Evolutionary conservation across 108 stramenopile species (phyloP).

Genomic region (Epithemia pelagica): DNA sequence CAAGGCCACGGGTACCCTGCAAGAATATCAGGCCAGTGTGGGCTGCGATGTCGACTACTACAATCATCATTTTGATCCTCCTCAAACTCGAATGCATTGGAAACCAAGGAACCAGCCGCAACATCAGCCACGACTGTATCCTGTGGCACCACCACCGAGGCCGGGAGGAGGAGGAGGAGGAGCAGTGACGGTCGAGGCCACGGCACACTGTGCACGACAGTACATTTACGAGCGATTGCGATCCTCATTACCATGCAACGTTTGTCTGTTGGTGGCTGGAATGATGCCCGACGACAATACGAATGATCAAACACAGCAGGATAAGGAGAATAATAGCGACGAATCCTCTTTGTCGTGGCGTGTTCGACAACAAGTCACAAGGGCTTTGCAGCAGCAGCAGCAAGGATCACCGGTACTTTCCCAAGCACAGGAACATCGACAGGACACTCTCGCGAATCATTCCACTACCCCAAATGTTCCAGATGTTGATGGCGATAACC

Average conservation of each 20-base stretch:
- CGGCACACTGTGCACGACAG: constrained; percentile 53
- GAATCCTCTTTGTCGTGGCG: neutral
- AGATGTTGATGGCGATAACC: neutral
- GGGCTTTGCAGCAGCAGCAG: neutral
- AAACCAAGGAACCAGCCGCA: too few species aligned
- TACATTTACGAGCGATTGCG: constrained; percentile 41
- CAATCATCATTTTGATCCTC: constrained; percentile 9
- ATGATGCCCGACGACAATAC: constrained; percentile 25
- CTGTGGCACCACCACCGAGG: too few species aligned
- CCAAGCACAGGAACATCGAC: too few species aligned
- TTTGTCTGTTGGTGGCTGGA: constrained; percentile 63
- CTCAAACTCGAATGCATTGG: neutral
- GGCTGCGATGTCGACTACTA: constrained; percentile 51
- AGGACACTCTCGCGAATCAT: neutral
- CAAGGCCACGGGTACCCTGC: constrained; percentile 34
- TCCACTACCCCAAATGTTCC: neutral
- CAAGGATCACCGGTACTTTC: too few species aligned
- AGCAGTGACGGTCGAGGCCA: constrained; percentile 48
- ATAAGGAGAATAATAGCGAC: neutral
- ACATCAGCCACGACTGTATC: too few species aligned
- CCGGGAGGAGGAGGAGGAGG: too few species aligned
- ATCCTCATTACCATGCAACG: constrained; percentile 28
- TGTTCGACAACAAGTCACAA: neutral
- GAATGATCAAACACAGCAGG: neutral
- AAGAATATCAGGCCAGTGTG: constrained; percentile 56